Conservation (phyloP, 2,329 filamentous ascomycete genomes). For the Colletotrichum tabaci region DNA sequence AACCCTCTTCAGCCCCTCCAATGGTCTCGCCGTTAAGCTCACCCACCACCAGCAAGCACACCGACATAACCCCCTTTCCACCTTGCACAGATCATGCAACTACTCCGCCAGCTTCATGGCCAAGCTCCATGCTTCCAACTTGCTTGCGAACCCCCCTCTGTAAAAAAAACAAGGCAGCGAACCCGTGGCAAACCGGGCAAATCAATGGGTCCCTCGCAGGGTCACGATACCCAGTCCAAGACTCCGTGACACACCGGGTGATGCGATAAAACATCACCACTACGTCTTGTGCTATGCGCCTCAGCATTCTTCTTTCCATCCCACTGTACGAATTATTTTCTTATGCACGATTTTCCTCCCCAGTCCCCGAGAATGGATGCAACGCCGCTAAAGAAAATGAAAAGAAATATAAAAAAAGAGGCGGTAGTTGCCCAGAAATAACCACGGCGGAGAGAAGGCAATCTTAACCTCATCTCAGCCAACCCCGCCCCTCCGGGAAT, state of each 20-base stretch:
- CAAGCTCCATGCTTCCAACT: not conserved
- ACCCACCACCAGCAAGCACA: not conserved
- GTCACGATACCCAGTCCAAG: not conserved
- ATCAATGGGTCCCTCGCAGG: not conserved
- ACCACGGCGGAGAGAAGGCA: conserved; percentile 12
- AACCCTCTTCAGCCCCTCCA: not conserved
- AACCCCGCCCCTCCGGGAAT: conserved; percentile 12
- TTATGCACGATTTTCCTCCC: not conserved
- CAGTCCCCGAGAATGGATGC: not conserved
- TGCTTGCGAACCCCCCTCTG: not conserved
- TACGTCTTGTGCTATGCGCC: not conserved
- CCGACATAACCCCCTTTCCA: not conserved
- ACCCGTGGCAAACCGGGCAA: not conserved
- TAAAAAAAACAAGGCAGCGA: not conserved
- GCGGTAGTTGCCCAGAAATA: not conserved
- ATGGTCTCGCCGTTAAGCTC: not conserved
- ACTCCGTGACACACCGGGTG: not conserved
- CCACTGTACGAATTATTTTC: not conserved
- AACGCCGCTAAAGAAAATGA: not conserved
- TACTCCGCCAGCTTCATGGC: not conserved
- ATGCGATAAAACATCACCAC: not conserved
- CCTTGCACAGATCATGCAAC: not conserved
- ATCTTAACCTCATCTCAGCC: conserved; percentile 31
- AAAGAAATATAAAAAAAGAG: too few relatives aligned
- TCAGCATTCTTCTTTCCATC: not conserved